These are phyloP conservation scores for Hypoxylon lenormandii DNA, from an alignment of 495 filamentous ascomycete species.

Conservation along the genomic window DNA sequence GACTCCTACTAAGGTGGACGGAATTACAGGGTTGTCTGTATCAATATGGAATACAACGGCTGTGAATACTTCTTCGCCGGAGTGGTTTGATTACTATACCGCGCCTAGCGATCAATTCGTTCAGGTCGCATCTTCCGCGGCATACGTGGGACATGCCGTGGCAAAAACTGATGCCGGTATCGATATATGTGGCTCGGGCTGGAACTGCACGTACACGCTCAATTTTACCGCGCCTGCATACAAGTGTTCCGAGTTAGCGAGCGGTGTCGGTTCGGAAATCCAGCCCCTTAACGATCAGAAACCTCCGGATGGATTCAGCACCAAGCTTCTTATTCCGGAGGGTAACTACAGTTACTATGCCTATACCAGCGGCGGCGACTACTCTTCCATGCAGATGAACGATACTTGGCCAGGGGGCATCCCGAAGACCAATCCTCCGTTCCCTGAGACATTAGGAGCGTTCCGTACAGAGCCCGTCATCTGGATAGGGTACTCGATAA, in stretches of 20 bases:
- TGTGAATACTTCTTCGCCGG: slow-evolving; percentile 13
- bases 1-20: slow-evolving; percentile 41
- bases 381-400: slow-evolving; percentile 50
- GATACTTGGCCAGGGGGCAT: slow-evolving; percentile 48
- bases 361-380: slow-evolving; percentile 53
- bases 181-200: slow-evolving; percentile 54
- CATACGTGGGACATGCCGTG: slow-evolving; percentile 50
- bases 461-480: slow-evolving; percentile 56
- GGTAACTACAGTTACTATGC: slow-evolving; percentile 54
- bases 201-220: slow-evolving; percentile 55
- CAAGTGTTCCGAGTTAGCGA: slow-evolving; percentile 53
- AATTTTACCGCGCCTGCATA: slow-evolving; percentile 53
- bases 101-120: slow-evolving; percentile 42
- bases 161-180: slow-evolving; percentile 39
- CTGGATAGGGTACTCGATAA: slow-evolving; percentile 52
- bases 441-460: slow-evolving; percentile 51
- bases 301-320: slow-evolving; percentile 43
- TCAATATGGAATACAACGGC: slow-evolving; percentile 55
- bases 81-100: slow-evolving; percentile 58
- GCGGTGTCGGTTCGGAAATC: slow-evolving; percentile 48
- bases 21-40: slow-evolving; percentile 47
- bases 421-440: slow-evolving; percentile 47
- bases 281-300: slow-evolving; percentile 46
- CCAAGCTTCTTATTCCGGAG: slow-evolving; percentile 49
- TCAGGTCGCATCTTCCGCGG: slow-evolving; percentile 47